Percentiles rank a stretch among this genome's conserved stretches.
phyloP scores from a whole-genome alignment of 495 filamentous ascomycete species.

The Apiosordaria backusii region DNA sequence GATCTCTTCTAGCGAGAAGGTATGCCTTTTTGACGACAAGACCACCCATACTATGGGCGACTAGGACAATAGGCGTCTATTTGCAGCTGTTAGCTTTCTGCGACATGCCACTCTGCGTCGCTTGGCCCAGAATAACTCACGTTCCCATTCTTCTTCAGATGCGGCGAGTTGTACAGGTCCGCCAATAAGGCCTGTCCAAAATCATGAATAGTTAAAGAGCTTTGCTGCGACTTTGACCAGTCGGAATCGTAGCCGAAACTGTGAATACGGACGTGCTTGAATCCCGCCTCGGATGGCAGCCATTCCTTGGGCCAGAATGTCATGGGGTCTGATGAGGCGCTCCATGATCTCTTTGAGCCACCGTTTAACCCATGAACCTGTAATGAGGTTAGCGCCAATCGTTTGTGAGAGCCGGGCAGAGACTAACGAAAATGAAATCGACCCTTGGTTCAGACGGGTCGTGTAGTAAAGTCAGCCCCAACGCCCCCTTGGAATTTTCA shows the following conservation, averaged over 20 bases:
- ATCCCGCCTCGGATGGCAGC: slow-evolving; percentile 30
- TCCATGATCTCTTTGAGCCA: slow-evolving; percentile 31
- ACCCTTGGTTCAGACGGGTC: slow-evolving; percentile 26
- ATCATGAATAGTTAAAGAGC: slow-evolving; percentile 26
- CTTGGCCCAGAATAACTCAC: not conserved
- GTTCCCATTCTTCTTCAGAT: slow-evolving; percentile 12
- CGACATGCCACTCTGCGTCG: not conserved
- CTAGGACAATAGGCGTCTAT: slow-evolving; percentile 24
- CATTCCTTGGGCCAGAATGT: slow-evolving; percentile 32
- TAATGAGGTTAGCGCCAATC: not conserved
- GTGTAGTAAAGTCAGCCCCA: slow-evolving; percentile 15
- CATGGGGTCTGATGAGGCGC: slow-evolving; percentile 18
- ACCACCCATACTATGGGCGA: slow-evolving; percentile 35
- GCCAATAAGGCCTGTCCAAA: slow-evolving; percentile 26
- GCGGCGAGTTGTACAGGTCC: slow-evolving; percentile 20
- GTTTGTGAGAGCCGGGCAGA: not conserved
- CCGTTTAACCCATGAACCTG: slow-evolving; percentile 31
- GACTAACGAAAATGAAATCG: slow-evolving; percentile 26
- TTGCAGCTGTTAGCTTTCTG: not conserved
- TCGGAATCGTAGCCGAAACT: slow-evolving; percentile 32
- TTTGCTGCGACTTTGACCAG: slow-evolving; percentile 15
- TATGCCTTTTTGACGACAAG: slow-evolving; percentile 32
- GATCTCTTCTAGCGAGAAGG: slow-evolving; percentile 22
- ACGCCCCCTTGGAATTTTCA: slow-evolving; percentile 12
- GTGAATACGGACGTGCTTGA: slow-evolving; percentile 28